These are phyloP conservation scores for Xenosphaeropsis pyriputrescens DNA, from an alignment of 2,329 filamentous ascomycete genomes.

Conservation along the genomic window DNA sequence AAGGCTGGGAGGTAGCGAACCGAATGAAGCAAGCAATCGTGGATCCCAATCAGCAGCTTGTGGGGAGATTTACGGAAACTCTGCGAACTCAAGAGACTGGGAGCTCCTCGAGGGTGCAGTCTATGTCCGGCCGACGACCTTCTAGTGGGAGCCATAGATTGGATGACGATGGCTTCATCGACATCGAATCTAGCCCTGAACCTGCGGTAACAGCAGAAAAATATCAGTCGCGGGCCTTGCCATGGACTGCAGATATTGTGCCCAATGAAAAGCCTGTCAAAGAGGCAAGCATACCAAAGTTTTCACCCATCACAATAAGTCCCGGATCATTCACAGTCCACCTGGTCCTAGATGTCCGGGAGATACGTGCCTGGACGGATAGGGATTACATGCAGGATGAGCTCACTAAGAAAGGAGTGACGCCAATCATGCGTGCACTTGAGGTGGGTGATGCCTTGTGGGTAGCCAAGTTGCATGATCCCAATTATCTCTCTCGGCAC, in stretches of 20 bases:
- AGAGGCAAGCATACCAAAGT: slow-evolving; percentile 15
- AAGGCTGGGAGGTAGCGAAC: slow-evolving; percentile 61
- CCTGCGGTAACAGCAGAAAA: background rate
- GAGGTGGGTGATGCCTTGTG: slow-evolving; percentile 66
- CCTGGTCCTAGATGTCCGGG: slow-evolving; percentile 59
- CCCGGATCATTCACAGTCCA: slow-evolving; percentile 58
- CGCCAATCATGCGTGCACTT: slow-evolving; percentile 50
- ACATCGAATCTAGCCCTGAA: slow-evolving; percentile 4
- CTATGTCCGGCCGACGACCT: background rate
- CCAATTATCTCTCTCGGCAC: slow-evolving; percentile 34
- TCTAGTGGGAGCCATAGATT: background rate
- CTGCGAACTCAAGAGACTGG: background rate
- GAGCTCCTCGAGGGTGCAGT: no score
- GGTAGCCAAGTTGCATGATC: slow-evolving; percentile 59
- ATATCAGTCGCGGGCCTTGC: background rate
- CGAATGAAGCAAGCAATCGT: slow-evolving; percentile 38
- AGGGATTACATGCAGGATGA: slow-evolving; percentile 65
- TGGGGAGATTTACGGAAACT: slow-evolving; percentile 5
- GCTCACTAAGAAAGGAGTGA: slow-evolving; percentile 49
- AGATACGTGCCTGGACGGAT: slow-evolving; percentile 58
- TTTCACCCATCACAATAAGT: slow-evolving; percentile 45
- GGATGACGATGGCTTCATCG: slow-evolving; percentile 2
- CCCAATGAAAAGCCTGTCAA: slow-evolving; percentile 10
- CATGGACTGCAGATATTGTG: slow-evolving; percentile 5
- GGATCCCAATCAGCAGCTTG: slow-evolving; percentile 8